phyloP scores from a whole-genome alignment of 768 basidiomycete genomes.

The Mycena pura region DNA sequence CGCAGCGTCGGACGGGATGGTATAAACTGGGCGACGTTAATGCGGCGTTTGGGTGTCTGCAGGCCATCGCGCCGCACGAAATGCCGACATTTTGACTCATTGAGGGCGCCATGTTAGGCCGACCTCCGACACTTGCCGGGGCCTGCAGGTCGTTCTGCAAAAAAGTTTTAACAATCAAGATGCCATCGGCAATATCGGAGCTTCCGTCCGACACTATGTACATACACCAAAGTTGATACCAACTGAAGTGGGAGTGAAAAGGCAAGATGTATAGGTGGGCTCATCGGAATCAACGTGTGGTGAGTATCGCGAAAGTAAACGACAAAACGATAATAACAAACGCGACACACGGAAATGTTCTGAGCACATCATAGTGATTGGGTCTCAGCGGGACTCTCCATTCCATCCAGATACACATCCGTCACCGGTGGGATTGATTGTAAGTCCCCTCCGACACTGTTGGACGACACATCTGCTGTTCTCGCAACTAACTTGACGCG shows the following conservation, averaged over 20 bases:
- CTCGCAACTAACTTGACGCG: slow-evolving; percentile 8
- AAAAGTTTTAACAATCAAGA: not conserved
- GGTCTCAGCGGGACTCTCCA: not conserved
- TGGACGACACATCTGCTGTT: slow-evolving; percentile 19
- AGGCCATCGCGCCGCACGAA: slow-evolving; percentile 5
- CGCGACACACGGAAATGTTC: not conserved
- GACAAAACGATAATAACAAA: too few species aligned
- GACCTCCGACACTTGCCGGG: slow-evolving; percentile 1
- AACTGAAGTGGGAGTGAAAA: too few species aligned
- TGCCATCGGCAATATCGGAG: not conserved
- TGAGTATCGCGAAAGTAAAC: too few species aligned
- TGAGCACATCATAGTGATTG: not conserved
- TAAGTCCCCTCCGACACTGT: not conserved
- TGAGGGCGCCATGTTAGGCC: too few species aligned
- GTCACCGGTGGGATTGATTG: not conserved
- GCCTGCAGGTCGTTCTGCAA: slow-evolving; percentile 19
- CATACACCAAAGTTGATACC: not conserved
- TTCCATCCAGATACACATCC: not conserved
- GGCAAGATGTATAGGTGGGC: too few species aligned
- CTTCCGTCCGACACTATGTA: not conserved
- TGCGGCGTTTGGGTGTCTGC: slow-evolving; percentile 10
- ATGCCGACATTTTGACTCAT: not conserved
- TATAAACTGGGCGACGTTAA: not conserved
- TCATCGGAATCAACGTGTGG: too few species aligned
- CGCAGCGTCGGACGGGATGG: not conserved